Base-by-base conservation (phyloP, 2,329 filamentous ascomycete genomes). In the Trichophyton schoenleinii region DNA sequence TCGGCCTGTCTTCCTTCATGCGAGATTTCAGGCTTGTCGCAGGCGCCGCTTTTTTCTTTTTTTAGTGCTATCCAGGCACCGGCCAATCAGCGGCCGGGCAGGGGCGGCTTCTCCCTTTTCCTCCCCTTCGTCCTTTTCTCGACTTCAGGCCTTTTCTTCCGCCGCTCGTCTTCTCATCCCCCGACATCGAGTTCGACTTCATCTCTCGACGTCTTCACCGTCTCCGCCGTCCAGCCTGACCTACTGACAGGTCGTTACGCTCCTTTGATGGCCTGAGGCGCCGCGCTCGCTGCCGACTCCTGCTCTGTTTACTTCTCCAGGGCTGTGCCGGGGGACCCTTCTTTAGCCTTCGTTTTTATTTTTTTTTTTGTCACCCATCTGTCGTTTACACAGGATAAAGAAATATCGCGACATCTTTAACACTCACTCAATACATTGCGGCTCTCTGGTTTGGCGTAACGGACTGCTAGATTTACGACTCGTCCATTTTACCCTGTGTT, bases 61-160 rank as follows among this genome's bases (percentile, higher is more conserved):
- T 38, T 38, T 38, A 38, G 34, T 13, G 34, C 34, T 13, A 22
- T n/a, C 18, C 44, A 53, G 49, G 49, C 22, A 28, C 20, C 49
- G 25, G 1, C 52, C 52, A 55, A 55, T 55, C 52, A 55, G 52
- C 52, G 52, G 11, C n/a, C 46, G 13, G 28, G 20, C 41, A 44
- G 6, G n/a, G 13, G 15, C 41, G 20, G 25, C 52, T 31, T 59
- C 44, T 59, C 36, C 52, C 46, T 38, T 60, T 68, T 66, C 67
- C 64, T 65, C 60, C 60, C 62, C 57, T 60, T 46, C 42, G 18
- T 58, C 31, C 41, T 13, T 31, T 15, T 9, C 20, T 58, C 31
- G 20, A 28, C 34, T 28, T 18, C 53, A 36, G 9, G 34, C 34
- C 41, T 44, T 44, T 44, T 18, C 41, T 44, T 44, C n/a, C 41